These are phyloP conservation scores for Phoma herbarum DNA, from an alignment of 2,329 filamentous ascomycete species.

Conservation along the genomic window DNA sequence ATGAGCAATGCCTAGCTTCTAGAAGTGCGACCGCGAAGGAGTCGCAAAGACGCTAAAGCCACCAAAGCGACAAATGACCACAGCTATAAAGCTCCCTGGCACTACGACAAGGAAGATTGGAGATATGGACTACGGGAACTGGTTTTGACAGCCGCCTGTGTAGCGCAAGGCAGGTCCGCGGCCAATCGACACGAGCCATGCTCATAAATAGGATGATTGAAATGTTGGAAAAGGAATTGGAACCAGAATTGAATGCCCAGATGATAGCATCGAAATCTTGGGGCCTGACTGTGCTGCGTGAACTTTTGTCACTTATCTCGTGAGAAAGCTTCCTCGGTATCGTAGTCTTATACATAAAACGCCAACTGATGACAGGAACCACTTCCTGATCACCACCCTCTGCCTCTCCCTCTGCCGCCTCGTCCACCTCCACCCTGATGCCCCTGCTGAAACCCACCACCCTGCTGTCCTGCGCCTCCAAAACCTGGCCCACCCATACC, in stretches of 20 bases:
- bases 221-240: not conserved
- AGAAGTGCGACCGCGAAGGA: not conserved
- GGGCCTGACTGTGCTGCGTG: not conserved
- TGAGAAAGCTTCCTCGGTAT: slow-evolving; percentile 24
- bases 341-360: slow-evolving; percentile 32
- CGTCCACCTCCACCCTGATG: slow-evolving; percentile 37
- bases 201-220: not conserved
- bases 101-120: not conserved
- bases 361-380: slow-evolving; percentile 23
- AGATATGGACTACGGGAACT: not conserved
- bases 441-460: slow-evolving; percentile 41
- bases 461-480: slow-evolving; percentile 34
- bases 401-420: slow-evolving; percentile 32
- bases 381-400: slow-evolving; percentile 32
- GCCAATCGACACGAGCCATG: not conserved
- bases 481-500: slow-evolving; percentile 40
- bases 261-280: not conserved
- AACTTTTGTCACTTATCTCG: slow-evolving; percentile 5
- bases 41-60: not conserved
- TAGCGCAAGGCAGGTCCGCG: not conserved
- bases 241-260: not conserved
- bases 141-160: not conserved
- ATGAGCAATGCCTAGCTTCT: slow-evolving; percentile 15
- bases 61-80: not conserved
- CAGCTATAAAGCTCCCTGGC: slow-evolving; percentile 1